phyloP scores from a whole-genome alignment of 345 rosid species.

The Crucihimalaya himalaica region DNA sequence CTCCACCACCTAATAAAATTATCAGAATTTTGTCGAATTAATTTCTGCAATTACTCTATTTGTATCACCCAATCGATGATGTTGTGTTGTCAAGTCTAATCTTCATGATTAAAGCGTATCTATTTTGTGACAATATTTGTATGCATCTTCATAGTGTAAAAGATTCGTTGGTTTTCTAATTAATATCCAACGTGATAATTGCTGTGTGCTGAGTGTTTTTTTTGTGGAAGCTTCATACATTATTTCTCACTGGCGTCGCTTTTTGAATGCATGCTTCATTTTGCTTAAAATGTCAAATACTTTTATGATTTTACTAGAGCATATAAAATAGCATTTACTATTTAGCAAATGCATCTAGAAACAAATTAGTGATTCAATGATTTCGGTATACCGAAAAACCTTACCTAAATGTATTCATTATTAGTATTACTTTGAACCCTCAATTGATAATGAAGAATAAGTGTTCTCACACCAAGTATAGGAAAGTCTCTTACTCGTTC shows the following conservation, averaged over 20 bases:
- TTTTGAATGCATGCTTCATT: constrained; percentile 10
- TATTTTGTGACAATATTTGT: neutral
- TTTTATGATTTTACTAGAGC: neutral
- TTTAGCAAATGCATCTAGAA: neutral
- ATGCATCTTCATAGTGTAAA: constrained; percentile 20
- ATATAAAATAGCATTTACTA: neutral
- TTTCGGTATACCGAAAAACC: neutral
- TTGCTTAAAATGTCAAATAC: neutral
- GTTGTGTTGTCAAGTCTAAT: constrained; percentile 7
- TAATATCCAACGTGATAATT: constrained; percentile 28
- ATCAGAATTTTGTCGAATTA: constrained; percentile 11
- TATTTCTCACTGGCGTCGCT: neutral
- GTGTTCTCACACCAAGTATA: too few relatives aligned
- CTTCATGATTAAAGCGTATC: constrained; percentile 12
- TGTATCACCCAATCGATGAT: neutral
- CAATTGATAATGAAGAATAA: too few relatives aligned
- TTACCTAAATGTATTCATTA: neutral
- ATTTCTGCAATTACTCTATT: neutral
- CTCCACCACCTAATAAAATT: constrained; percentile 18
- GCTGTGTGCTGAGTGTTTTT: constrained; percentile 14
- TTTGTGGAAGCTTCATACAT: constrained; percentile 15
- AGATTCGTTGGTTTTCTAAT: constrained; percentile 5
- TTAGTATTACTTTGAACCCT: too few relatives aligned
- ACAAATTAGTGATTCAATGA: neutral
- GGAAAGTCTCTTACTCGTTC: too few relatives aligned